Base-by-base conservation (phyloP, 2,329 filamentous ascomycete genomes). In the Penicillium sp. region DNA sequence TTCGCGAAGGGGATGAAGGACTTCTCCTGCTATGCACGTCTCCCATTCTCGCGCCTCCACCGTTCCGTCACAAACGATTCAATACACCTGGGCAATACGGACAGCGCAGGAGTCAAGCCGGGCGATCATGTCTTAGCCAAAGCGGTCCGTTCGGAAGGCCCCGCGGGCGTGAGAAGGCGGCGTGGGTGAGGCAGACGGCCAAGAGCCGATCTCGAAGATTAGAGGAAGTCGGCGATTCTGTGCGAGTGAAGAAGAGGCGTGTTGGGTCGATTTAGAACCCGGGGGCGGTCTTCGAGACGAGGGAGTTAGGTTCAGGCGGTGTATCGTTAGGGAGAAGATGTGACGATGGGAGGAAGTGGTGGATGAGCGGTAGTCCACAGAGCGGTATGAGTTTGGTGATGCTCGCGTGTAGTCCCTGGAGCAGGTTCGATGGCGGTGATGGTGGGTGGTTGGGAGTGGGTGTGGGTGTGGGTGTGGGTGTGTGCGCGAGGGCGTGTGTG, bases 1-100 rank as follows among this genome's bases (percentile, higher is more conserved):
- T 71, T 63, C 74, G 74, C 61, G 75, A 77, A 66, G 75, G 69
- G 65, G 74, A 72, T 62, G 75, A 73, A 72, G 74, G 68, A 59
- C 70, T 75, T 67, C 70, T 76, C 73, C 73, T 73, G 59, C 67
- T 72, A 67, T 68, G 67, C 66, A 72, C 67, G 65, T 75, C 71
- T 66, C 68, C 73, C 72, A 75, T 74, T 64, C 62, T 66, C 63
- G 60, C 67, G 58, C 70, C 69, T 73, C 67, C 69, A 61, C 67
- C 70, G 67, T 66, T 65, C 68, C 35, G 36, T 39, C 22, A 36
- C n/a, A 67, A 66, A 66, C 33, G 63, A 71, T 61, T 70, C 62
- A 74, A 58, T 65, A 67, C 65, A 70, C 74, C 69, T 72, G 63
- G 61, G 68, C 62, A 66, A 71, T 67, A 70, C 63, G 62, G 65